A percentile compares a stretch with the other conserved stretches of the same genome.
phyloP scores from a whole-genome alignment of 2,329 filamentous ascomycete species.

The Xylariaceae sp. region DNA sequence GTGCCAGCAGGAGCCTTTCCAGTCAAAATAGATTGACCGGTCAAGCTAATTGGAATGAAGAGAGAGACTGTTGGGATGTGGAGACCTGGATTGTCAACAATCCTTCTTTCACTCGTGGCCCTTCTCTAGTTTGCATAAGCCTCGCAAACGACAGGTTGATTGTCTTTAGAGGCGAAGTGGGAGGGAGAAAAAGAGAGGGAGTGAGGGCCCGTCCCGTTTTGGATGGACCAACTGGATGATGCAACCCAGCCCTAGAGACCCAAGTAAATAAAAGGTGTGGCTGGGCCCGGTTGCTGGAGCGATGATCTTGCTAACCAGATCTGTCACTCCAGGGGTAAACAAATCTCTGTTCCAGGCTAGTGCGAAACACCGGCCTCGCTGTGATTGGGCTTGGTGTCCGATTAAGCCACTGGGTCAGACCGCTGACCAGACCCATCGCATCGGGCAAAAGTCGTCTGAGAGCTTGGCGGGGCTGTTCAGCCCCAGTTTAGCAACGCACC shows the following conservation, averaged over 20 bases:
- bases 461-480: not conserved
- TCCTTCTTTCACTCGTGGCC: conserved; percentile 22
- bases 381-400: not conserved
- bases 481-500: not conserved
- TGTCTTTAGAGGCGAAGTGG: conserved; percentile 10
- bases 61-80: conserved; percentile 23
- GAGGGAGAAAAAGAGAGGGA: conserved; percentile 14
- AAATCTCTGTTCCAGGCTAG: not conserved
- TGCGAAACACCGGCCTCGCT: not conserved
- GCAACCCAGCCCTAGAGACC: conserved; percentile 11
- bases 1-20: conserved; percentile 23
- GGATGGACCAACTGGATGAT: conserved; percentile 14
- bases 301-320: conserved; percentile 22
- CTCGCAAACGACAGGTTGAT: conserved; percentile 17
- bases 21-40: conserved; percentile 18
- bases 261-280: conserved; percentile 31
- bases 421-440: not conserved
- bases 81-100: conserved; percentile 23
- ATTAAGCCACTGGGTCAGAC: conserved; percentile 2
- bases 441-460: not conserved
- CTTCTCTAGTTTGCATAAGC: conserved; percentile 20
- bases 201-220: conserved; percentile 17
- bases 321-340: not conserved
- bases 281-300: conserved; percentile 28
- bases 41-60: conserved; percentile 23